Evolutionary conservation across 2,329 filamentous ascomycete species (phyloP).

Genomic region (Colletotrichum destructivum): DNA sequence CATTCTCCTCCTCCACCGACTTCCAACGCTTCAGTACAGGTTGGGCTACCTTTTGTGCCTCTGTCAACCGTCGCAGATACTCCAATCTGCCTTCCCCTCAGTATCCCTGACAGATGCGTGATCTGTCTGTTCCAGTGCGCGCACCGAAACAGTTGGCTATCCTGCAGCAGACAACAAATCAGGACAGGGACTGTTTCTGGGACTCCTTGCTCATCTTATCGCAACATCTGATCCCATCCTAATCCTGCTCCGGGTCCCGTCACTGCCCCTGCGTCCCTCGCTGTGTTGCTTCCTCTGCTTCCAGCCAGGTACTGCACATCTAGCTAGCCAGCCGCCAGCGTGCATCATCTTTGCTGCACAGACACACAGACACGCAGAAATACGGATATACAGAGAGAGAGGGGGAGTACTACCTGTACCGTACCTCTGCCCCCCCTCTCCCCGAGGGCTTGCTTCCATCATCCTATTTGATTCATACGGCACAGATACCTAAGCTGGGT

Average conservation of each 20-base stretch:
- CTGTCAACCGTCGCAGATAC: constrained; percentile 21
- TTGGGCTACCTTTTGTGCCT: constrained; percentile 6
- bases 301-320: constrained; percentile 1
- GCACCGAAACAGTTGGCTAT: constrained; percentile 50
- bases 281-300: neutral
- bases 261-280: constrained; percentile 6
- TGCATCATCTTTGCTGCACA: neutral
- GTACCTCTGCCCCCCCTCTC: neutral
- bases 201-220: constrained; percentile 44
- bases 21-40: constrained; percentile 6
- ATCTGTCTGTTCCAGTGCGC: constrained; percentile 51
- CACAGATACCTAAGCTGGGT: constrained; percentile 31
- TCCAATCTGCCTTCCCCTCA: constrained; percentile 49
- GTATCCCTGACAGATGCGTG: constrained; percentile 52
- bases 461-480: constrained; percentile 32
- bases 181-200: constrained; percentile 47
- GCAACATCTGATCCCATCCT: constrained; percentile 22
- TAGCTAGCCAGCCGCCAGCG: neutral
- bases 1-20: neutral
- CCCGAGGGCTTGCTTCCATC: neutral
- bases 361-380: no score
- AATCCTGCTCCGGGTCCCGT: constrained; percentile 13
- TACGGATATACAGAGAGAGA: no score
- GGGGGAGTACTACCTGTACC: neutral
- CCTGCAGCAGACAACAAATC: constrained; percentile 54